These are phyloP conservation scores for Astragalus glycyphyllos DNA, from an alignment of 306 rosid species.

Conservation along the genomic window DNA sequence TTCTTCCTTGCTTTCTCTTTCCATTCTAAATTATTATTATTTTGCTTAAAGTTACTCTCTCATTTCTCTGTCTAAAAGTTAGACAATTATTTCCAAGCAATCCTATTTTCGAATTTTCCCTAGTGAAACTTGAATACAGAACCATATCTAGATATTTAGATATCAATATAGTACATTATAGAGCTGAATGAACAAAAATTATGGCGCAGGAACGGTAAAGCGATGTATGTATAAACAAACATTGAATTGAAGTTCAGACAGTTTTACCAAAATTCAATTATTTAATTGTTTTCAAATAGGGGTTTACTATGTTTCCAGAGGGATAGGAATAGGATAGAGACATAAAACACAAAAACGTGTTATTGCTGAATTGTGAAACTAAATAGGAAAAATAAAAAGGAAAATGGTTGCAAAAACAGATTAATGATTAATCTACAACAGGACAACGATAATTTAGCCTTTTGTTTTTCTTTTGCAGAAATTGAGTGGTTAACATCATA, in stretches of 20 bases:
- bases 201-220: conserved; percentile 16
- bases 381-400: not conserved
- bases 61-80: too few relatives aligned
- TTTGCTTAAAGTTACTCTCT: too few relatives aligned
- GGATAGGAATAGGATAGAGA: too few relatives aligned
- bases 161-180: not conserved
- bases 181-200: conserved; percentile 4
- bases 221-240: not conserved
- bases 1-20: too few relatives aligned
- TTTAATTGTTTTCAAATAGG: not conserved
- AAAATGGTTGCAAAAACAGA: not conserved
- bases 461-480: not conserved
- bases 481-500: not conserved
- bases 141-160: not conserved
- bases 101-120: too few relatives aligned
- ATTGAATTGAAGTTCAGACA: conserved; percentile 18
- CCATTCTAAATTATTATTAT: too few relatives aligned
- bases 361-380: not conserved
- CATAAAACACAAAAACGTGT: conserved; percentile 15
- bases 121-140: not conserved
- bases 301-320: not conserved
- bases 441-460: not conserved
- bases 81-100: too few relatives aligned
- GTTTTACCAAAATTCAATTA: not conserved
- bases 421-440: too few relatives aligned